Base-by-base conservation (phyloP, 2,329 filamentous ascomycete genomes). In the Colletotrichum plurivorum region DNA sequence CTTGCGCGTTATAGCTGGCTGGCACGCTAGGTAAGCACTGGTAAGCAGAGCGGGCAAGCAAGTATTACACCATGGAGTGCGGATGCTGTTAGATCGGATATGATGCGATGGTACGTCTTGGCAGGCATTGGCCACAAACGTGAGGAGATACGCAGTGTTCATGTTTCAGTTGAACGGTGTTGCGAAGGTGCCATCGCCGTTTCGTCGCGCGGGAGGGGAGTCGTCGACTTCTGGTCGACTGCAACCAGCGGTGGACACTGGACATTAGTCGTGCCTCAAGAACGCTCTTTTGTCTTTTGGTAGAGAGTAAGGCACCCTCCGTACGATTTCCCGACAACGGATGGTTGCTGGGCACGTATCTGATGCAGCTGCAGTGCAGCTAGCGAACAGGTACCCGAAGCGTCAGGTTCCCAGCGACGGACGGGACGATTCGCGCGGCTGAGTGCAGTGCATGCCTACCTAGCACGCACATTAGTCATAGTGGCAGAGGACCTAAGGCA, bases 81-180 rank as follows among this genome's bases (percentile, higher is more conserved):
- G 31, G 20, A 39, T 52, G 43, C 41, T 56, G 15, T 57, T 66
- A 61, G 63, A 46, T 67, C 43, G n/a, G 18, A 67, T 22, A 55
- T 52, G 56, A 36, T 36, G 36, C 63, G 52, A 55, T 55, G 55
- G 62, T 61, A 51, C 36, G 41, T 67, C 67, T 69, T 69, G 67
- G 67, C 62, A 67, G 41, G 56, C 25, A 16, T 56, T 56, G 43
- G 48, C 53, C 16, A 31, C 13, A 36, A 39, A 31, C 20, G 49
- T 36, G 51, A 69, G 67, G 67, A 67, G 52, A 67, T 66, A 52
- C 43, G 51, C 60, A 60, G 62, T 56, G 39, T 18, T 51, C 48
- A 15, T 67, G 62, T 69, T 67, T 69, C 67, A 67, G 67, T 56
- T 61, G 51, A 18, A n/a, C 18, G 52, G 10, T 59, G 41, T 13